Base-by-base conservation (phyloP, 805 yeast species). In the Pichia sporocuriosa region DNA sequence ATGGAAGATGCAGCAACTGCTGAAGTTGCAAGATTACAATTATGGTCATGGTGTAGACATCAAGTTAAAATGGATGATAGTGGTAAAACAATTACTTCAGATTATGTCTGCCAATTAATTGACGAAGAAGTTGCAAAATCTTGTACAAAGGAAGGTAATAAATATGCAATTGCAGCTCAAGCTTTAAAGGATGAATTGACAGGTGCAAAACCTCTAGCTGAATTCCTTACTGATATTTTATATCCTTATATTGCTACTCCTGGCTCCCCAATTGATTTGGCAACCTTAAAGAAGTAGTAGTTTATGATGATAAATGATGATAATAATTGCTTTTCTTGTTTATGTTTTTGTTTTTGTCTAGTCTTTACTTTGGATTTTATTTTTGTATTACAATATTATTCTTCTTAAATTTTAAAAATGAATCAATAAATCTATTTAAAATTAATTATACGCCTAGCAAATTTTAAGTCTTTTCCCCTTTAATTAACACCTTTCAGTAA, bases 1-100 rank as follows among this genome's bases (percentile, higher is more conserved):
- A 84, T 84, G 94, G 94, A 84, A 65, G 94, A 84, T 62, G 94
- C 94, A 23, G 93, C 93, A 26, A 84, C 94, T 38, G 90, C 93
- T 31, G 94, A 84, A 64, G 94, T 84, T 30, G 80, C 89, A 28
- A 75, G 93, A 67, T 73, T 87, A 47, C 90, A 83, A 65, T 69
- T 84, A 52, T 80, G 80, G 72, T 87, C 85, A 59, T 84, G 94
- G 94, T 84, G 79, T 39, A 81, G 78, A 45, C 89, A 84, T 59
- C 75, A 77, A 34, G 82, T 77, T 34, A 65, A 58, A 42, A 58
- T 75, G 46, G 70, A 76, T 42, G 85, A 81, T 54, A 69, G 78
- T 21, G 79, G 79, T 37, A 71, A 67, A 40, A 65, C 55, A 22
- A 70, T 83, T 27, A 79, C 84, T 43, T 73, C 83, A 40, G 78